Base-by-base conservation (phyloP, 2,329 filamentous ascomycete species). In the Neofusicoccum cordaticola region DNA sequence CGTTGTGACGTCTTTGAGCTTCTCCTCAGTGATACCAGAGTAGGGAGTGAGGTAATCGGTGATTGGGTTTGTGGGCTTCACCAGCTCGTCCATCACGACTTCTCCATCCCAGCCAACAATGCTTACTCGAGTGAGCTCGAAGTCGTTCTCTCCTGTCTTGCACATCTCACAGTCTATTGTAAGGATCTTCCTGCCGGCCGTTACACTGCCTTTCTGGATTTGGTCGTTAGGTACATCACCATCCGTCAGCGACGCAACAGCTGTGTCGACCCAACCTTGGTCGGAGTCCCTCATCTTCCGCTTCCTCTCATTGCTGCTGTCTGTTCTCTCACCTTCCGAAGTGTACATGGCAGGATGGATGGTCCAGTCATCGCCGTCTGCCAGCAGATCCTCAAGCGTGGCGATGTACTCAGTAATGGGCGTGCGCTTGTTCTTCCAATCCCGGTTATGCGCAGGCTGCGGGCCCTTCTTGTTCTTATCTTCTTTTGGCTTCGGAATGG, bases 151-250 rank as follows among this genome's bases (percentile, higher is more conserved):
- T 66, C 89, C 90, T 2, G 93, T 96, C 79, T 92, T 88, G 75
- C 93, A 97, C 95, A 99, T 99, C 78, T 99, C 95, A 78, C 95
- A 99, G 75, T 99, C 95, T 63, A 99, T 82, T 1, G 92, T 90
- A 56, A 96, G 81, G 11, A 97, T 81, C 42, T 89, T 85, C 67
- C 92, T 87, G 41, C 93, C 95, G 35, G 87, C 91, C 0, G 92
- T 96, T 65, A 97, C 81, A 75, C 92, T 94, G 63, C 93, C 94
- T 69, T 88, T 81, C 76, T 96, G 84, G 65, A 96, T 87, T 62
- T 93, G 86, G 4, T 78, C 76, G 58, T 93, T 90, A 2, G 89
- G 86, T 6, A 90, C 84, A 56, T 85, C 77, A 2, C 88, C 91
- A 37, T 92, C 89, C 52, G 88, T 85, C 7, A 92, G 78, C 47